Evolutionary conservation across 148 eudicot species (phyloP).

Genomic region (Mesembryanthemum crystallinum): DNA sequence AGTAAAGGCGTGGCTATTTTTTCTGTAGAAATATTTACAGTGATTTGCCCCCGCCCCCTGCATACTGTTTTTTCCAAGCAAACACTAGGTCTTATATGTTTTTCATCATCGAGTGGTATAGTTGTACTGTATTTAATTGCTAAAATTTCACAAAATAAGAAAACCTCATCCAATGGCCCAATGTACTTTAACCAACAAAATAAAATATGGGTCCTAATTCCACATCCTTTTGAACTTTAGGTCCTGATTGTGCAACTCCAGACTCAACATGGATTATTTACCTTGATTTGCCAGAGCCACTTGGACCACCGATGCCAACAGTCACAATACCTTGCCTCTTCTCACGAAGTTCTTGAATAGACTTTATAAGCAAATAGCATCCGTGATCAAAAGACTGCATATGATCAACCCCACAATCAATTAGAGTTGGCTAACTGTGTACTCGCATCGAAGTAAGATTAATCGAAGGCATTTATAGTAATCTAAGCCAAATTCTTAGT

Average conservation of each 20-base stretch:
- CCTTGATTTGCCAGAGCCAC: constrained; percentile 99
- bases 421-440: neutral
- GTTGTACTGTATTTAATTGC: no score
- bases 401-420: constrained; percentile 20
- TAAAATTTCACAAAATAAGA: no score
- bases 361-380: constrained; percentile 84
- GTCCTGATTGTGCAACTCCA: neutral
- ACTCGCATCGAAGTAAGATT: neutral
- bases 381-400: constrained; percentile 93
- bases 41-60: no score
- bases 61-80: no score
- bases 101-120: no score
- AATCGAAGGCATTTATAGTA: neutral
- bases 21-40: no score
- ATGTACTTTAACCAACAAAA: no score
- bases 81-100: no score
- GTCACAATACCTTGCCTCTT: constrained; percentile 81
- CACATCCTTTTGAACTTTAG: no score
- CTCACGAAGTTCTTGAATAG: constrained; percentile 92
- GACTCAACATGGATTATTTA: constrained; percentile 15
- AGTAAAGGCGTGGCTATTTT: no score
- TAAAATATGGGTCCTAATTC: no score
- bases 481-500: neutral
- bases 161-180: no score
- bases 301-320: constrained; percentile 98